These are phyloP conservation scores for Sedum album DNA, from an alignment of 164 flowering plant species.

Conservation along the genomic window DNA sequence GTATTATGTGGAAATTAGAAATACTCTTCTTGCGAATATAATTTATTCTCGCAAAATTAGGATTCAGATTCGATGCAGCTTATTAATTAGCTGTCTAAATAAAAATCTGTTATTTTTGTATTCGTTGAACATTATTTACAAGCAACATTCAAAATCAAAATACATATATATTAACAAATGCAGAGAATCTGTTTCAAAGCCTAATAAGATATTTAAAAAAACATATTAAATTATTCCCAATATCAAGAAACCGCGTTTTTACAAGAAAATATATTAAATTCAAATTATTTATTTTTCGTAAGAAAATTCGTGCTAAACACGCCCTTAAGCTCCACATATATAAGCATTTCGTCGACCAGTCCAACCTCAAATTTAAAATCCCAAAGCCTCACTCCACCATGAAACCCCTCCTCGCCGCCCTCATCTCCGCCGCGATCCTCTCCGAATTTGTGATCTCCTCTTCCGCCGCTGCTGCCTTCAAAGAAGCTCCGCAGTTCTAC, in stretches of 20 bases:
- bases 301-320: background rate
- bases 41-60: no score
- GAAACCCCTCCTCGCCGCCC: conserved; percentile 3
- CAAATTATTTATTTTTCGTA: background rate
- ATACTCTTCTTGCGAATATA: no score
- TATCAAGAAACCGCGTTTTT: background rate
- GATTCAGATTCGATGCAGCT: no score
- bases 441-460: background rate
- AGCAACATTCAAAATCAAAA: no score
- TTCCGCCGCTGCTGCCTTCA: conserved; percentile 24
- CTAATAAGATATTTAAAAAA: background rate
- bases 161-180: no score
- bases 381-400: background rate
- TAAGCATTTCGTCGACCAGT: conserved; percentile 10
- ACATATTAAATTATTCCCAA: background rate
- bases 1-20: no score
- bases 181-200: no score
- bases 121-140: no score
- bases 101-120: no score
- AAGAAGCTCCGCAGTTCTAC: conserved; percentile 87
- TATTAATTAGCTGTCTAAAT: no score
- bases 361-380: background rate
- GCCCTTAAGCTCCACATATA: conserved; percentile 2
- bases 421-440: background rate
- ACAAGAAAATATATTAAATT: background rate